Evolutionary conservation across 1,284 basidiomycete species (phyloP).

Genomic region (Cutaneotrichosporon cyanovorans): DNA sequence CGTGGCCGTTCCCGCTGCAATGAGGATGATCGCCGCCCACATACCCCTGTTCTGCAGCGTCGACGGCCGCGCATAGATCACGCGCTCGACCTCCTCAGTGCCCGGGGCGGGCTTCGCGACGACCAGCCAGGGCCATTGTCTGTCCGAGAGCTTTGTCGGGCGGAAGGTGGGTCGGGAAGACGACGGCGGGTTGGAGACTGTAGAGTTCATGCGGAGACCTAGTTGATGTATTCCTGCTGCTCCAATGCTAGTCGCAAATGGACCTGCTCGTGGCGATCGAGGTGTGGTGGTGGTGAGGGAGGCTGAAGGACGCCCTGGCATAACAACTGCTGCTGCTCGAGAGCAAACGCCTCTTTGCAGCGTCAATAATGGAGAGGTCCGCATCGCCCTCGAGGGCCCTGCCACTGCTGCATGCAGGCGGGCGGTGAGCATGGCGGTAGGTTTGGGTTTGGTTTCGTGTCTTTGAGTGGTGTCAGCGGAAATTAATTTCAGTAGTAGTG

Average conservation of each 20-base stretch:
- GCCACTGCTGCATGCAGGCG: constrained; percentile 2
- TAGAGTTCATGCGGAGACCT: not conserved
- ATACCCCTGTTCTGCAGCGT: too few relatives aligned
- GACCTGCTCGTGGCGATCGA: too few relatives aligned
- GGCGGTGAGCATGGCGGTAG: constrained; percentile 1
- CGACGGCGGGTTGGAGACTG: not conserved
- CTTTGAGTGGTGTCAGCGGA: not conserved
- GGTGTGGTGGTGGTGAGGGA: too few relatives aligned
- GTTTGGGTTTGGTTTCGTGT: not conserved
- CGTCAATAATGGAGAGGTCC: too few relatives aligned
- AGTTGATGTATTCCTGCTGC: too few relatives aligned
- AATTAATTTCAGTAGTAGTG: too few relatives aligned
- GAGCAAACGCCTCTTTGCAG: too few relatives aligned
- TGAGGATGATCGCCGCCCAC: constrained; percentile 4
- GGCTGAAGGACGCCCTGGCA: too few relatives aligned
- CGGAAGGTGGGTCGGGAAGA: not conserved
- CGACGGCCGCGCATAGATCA: constrained; percentile 17
- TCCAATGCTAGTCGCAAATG: too few relatives aligned
- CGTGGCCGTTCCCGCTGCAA: constrained; percentile 7
- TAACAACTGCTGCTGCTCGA: too few relatives aligned
- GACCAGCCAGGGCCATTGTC: constrained; percentile 17
- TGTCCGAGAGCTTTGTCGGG: not conserved
- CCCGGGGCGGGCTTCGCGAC: constrained; percentile 5
- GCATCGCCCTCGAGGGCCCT: constrained; percentile 2
- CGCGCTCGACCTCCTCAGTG: constrained; percentile 13